Base-by-base conservation (phyloP, 1,284 basidiomycete genomes). In the Microbotryomycetes sp. region DNA sequence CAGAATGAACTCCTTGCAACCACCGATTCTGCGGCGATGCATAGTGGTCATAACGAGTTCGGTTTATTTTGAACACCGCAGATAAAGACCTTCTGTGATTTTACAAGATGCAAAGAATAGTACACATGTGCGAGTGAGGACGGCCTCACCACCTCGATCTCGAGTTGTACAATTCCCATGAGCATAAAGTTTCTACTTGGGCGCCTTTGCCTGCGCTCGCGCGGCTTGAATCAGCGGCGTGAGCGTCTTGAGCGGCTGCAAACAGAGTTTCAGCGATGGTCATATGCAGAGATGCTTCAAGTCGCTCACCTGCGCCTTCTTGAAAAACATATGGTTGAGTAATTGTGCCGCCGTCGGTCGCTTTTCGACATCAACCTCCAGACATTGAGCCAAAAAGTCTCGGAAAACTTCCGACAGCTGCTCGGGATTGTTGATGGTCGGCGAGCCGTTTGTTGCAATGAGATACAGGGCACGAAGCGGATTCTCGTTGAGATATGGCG, bases 381-480 rank as follows among this genome's bases (percentile, higher is more conserved):
- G 79, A n/a, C 88, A 87, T 74, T 87, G 85, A 18, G 85, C 82
- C 46, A 99, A 79, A 73, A 97, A 98, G 73, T 96, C 89, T 65
- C 84, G 85, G 79, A 99, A 97, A n/a, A 88, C 81, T 0, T 82
- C 74, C 5, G 86, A 88, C 24, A 97, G 80, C 68, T 88, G 87
- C 77, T 97, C 93, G 26, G 93, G 92, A 75, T 97, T 94, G 67
- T 91, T 89, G 68, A 98, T 91, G 61, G 89, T 89, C 11, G 94
- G 94, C 52, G 93, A 97, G n/a, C 94, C 93, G 73, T 97, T 97
- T 23, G 92, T 97, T 5, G 92, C 93, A 72, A 98, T 98, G 54
- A 97, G 82, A 75, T 97, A 98, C 45, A 98, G 79, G 11, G 66
- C 61, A 74, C 94, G 88, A 51, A 97, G 80, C 2, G 93, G 93